Evolutionary conservation across 768 basidiomycete genomes (phyloP).

Genomic region (Chalciporus pseudorubinellus): DNA sequence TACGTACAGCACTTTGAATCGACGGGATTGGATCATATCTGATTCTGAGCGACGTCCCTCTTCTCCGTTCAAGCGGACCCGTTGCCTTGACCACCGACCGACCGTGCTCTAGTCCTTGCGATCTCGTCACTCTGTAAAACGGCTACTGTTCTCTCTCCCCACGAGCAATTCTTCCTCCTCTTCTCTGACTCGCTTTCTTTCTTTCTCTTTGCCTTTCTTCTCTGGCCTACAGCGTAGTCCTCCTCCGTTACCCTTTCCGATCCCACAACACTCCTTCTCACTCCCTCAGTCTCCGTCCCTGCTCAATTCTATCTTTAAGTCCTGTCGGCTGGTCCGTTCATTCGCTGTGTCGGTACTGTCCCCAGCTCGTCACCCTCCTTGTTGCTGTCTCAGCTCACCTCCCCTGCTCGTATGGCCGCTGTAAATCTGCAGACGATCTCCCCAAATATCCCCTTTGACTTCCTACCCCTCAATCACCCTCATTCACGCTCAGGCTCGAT

Average conservation of each 20-base stretch:
- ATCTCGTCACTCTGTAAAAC: conserved; percentile 32
- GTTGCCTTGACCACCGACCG: conserved; percentile 60
- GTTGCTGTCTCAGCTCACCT: conserved; percentile 17
- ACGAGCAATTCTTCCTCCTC: conserved; percentile 20
- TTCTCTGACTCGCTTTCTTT: background rate
- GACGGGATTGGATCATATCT: no score
- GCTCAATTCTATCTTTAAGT: conserved; percentile 8
- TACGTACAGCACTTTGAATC: background rate
- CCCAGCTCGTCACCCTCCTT: conserved; percentile 39
- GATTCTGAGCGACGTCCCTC: background rate
- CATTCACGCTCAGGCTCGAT: conserved; percentile 80
- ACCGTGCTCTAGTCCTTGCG: conserved; percentile 33
- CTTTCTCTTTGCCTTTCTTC: conserved; percentile 15
- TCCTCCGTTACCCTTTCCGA: background rate
- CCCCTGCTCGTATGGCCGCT: conserved; percentile 54
- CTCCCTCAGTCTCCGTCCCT: background rate
- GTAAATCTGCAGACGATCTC: conserved; percentile 75
- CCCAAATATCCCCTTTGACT: conserved; percentile 66
- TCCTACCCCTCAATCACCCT: conserved; percentile 55
- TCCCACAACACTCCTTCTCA: background rate
- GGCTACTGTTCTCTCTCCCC: conserved; percentile 9
- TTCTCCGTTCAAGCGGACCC: conserved; percentile 20
- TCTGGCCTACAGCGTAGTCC: conserved; percentile 24
- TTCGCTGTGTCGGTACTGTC: conserved; percentile 32
- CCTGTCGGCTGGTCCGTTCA: conserved; percentile 58